Evolutionary conservation across 495 filamentous ascomycete species (phyloP), one percentile per base, ranked within the genome.

Genomic region (Penicillium nucicola): DNA sequence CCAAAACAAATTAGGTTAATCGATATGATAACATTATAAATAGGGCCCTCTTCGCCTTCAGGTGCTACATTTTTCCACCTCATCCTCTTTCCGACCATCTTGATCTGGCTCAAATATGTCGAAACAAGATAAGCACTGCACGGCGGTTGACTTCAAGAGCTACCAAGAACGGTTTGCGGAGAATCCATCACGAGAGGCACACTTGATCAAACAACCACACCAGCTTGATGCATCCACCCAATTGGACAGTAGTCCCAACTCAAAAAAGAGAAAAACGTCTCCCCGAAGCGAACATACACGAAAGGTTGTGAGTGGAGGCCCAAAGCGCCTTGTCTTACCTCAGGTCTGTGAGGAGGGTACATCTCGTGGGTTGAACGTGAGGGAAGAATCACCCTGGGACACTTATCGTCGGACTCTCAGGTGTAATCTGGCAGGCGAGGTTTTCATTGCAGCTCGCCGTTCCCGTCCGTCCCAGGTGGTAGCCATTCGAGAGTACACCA

Each of bases 361-460:
- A 43, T 31, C 18, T n/a, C 40, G 28, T 38, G 17, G n/a, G 13
- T 9, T 50, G 18, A 37, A 55, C 19, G 37, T 55, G 13, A 39
- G 48, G 31, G 6, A 56, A 5, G 47, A 50, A 36, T 58, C 45
- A 10, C 55, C 55, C 11, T 62, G 49, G 52, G 49, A 62, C 13
- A 48, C 48, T 23, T 58, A 46, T 44, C 19, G 42, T 7, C 42
- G 42, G 2, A 14, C 9, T 10, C 40, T 58, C 17, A 32, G 3
- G 10, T 56, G 38, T 39, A 31, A 47, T 17, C 28, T 52, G 9
- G 45, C 37, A 32, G 53, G 53, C 11, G n/a, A 34, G 28, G 48
- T 56, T 33, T 33, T 48, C 20, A 42, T 56, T 42, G 43, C 36
- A 11, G 42, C 36, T 38, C 48, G 33, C 14, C 30, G 31, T 39